Evolutionary conservation across 495 filamentous ascomycete species (phyloP).

Genomic region (Oidiodendron maius): DNA sequence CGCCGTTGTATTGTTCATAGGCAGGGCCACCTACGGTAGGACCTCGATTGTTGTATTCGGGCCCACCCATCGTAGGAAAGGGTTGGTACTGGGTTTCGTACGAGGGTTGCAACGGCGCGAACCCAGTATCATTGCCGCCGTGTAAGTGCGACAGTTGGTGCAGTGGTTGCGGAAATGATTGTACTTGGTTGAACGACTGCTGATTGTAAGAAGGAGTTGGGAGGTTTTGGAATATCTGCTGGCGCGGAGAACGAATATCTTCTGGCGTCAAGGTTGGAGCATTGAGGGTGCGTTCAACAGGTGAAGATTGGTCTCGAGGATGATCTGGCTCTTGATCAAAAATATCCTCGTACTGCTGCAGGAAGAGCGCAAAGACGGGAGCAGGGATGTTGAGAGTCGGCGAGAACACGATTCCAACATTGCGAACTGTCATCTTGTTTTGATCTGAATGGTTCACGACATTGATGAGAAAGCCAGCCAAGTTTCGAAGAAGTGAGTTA

Average conservation of each 20-base stretch:
- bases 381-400: conserved; percentile 95
- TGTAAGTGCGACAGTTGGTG: conserved; percentile 27
- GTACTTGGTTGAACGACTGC: conserved; percentile 40
- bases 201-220: conserved; percentile 62
- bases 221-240: conserved; percentile 65
- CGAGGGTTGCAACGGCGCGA: conserved; percentile 55
- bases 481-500: conserved; percentile 68
- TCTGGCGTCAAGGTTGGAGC: conserved; percentile 45
- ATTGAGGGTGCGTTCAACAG: conserved; percentile 37
- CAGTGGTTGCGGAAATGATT: conserved; percentile 19
- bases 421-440: conserved; percentile 98
- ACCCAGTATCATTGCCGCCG: conserved; percentile 61
- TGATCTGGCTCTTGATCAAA: conserved; percentile 67
- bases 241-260: conserved; percentile 58
- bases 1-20: conserved; percentile 22
- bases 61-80: conserved; percentile 22
- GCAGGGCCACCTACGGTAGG: conserved; percentile 34
- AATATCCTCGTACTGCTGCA: conserved; percentile 83
- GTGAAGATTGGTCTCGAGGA: conserved; percentile 30
- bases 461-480: conserved; percentile 79
- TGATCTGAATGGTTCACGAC: conserved; percentile 83
- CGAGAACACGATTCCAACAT: conserved; percentile 98
- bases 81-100: conserved; percentile 35
- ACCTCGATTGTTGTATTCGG: conserved; percentile 28
- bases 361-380: conserved; percentile 87